A percentile compares a stretch with the other conserved stretches of the same genome.
These are phyloP conservation scores for Pseudoperonospora humuli DNA, from an alignment of 352 stramenopile genomes.

Conservation along the genomic window DNA sequence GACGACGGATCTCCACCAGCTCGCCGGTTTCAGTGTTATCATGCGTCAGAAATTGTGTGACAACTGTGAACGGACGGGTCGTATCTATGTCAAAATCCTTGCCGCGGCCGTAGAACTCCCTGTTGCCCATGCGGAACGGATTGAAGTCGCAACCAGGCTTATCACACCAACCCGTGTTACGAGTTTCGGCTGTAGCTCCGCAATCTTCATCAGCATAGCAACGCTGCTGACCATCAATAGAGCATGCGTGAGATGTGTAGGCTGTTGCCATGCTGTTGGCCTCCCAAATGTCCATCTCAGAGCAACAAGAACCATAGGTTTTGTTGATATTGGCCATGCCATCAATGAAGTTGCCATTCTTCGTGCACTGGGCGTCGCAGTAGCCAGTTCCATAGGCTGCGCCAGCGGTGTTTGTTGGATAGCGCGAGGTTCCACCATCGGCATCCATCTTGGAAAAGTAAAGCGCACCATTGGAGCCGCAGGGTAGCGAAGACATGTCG, in stretches of 20 bases:
- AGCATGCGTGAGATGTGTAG: constrained; percentile 42
- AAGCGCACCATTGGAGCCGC: constrained; percentile 48
- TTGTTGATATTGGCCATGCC: constrained; percentile 47
- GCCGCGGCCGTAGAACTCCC: constrained; percentile 20
- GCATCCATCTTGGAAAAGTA: constrained; percentile 60
- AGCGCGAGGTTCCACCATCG: constrained; percentile 29
- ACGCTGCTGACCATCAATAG: constrained; percentile 19
- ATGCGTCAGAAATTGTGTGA: constrained; percentile 23
- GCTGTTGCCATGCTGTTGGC: constrained; percentile 35
- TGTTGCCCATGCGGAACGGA: constrained; percentile 24
- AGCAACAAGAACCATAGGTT: constrained; percentile 49
- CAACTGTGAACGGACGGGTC: constrained; percentile 17
- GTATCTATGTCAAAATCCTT: constrained; percentile 16
- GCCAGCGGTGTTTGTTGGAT: constrained; percentile 13
- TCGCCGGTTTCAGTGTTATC: constrained; percentile 11
- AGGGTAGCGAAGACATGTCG: constrained; percentile 39
- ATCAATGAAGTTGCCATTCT: constrained; percentile 57
- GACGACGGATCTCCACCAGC: constrained; percentile 13
- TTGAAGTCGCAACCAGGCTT: constrained; percentile 25
- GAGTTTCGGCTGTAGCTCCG: constrained; percentile 11
- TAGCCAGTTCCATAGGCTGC: constrained; percentile 17
- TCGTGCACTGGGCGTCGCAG: constrained; percentile 51
- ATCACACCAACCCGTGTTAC: constrained; percentile 18
- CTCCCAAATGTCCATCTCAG: constrained; percentile 57
- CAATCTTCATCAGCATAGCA: constrained; percentile 10